Evolutionary conservation across 2,329 filamentous ascomycete species (phyloP).

Genomic region (Sporothrix protearum): DNA sequence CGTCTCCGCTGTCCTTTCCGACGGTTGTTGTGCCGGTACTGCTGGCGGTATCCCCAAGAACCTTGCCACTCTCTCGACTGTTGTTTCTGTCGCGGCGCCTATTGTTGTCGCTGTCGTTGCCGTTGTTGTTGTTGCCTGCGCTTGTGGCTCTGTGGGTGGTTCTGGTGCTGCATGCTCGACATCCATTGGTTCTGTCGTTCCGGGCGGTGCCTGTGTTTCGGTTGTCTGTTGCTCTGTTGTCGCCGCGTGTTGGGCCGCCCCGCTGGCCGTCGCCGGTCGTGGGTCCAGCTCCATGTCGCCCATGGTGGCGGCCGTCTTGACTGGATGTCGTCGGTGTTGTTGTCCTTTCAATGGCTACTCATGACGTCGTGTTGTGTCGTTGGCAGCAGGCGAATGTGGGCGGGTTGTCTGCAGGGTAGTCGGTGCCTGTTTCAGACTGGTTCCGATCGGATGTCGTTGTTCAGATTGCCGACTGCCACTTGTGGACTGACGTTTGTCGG

Average conservation of each 20-base stretch:
- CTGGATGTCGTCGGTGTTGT: too few species aligned
- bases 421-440: neutral
- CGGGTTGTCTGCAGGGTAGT: neutral
- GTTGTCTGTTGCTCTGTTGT: neutral
- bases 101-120: neutral
- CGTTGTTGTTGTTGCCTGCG: neutral
- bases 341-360: neutral
- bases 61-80: neutral
- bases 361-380: neutral
- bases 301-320: neutral
- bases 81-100: neutral
- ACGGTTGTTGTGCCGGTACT: neutral
- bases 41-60: neutral
- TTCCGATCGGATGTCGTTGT: neutral
- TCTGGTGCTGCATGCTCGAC: neutral
- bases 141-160: neutral
- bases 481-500: too few species aligned
- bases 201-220: neutral
- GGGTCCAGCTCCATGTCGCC: neutral
- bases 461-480: neutral
- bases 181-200: neutral
- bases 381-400: too few species aligned
- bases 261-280: neutral
- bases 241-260: neutral
- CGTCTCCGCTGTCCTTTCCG: neutral